Base-by-base conservation (phyloP, 192 early-diverging fungal species). In the Coemansia sp. region DNA sequence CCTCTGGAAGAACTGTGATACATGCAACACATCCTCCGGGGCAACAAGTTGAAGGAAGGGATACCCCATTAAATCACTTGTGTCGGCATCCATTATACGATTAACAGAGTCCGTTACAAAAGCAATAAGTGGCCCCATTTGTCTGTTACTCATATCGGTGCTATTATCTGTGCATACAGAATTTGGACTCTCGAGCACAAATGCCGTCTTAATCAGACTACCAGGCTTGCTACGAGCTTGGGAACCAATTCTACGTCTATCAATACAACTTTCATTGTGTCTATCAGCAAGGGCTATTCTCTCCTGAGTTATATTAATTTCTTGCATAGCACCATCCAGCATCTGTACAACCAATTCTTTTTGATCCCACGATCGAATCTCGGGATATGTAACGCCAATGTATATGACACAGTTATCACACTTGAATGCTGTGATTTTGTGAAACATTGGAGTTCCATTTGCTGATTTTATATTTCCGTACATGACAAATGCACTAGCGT, bases 21-120 rank as follows among this genome's bases (percentile, higher is more conserved):
- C 60, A 4, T 41, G 16, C 3, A 57, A 44, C 9, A 73, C 53
- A n/a, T 73, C 64, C 10, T 58, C 55, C 1, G 64, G 53, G 4
- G 57, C 64, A 4, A 73, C 60, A 27, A 73, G 51, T 34, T 30
- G 1, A n/a, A 73, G 52, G 7, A 73, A 62, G 12, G 55, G 59
- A 23, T 56, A 9, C 14, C 64, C 60, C 58, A 62, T 59, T n/a
- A 73, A 3, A 6, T 73, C 70, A 19, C 44, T 32, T 1, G 64
- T 19, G 9, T 66, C 64, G 2, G 32, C 28, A n/a, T 52, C 60
- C 6, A 73, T 47, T 2, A 67, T 31, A 10, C 47, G 53, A 27
- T 48, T 59, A 5, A 73, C 34, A 1, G 59, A 62, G 14, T 49
- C 56, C 4, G 56, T 32, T 0, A 57, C 56, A 30, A 57, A 57